Conservation (phyloP, 345 rosid species). For the Pugionium dolabratum region DNA sequence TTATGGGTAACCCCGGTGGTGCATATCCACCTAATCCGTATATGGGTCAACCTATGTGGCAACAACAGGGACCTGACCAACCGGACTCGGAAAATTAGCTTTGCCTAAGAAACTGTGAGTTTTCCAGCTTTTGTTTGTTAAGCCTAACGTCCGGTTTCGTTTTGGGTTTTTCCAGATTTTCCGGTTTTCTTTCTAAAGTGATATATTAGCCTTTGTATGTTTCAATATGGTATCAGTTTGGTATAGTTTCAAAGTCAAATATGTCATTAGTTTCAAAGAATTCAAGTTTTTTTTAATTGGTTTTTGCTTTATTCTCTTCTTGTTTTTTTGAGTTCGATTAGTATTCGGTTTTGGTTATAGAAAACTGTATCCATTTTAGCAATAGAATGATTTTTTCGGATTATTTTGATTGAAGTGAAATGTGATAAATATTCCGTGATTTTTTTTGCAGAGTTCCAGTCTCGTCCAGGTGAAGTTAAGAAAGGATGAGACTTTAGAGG, state of each 20-base stretch:
- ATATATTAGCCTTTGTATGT: too few species aligned
- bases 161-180: too few species aligned
- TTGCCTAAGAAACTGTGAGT: constrained; percentile 34
- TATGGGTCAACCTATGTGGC: constrained; percentile 77
- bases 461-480: constrained; percentile 17
- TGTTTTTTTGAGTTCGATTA: not conserved
- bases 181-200: too few species aligned
- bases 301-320: not conserved
- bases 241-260: too few species aligned
- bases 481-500: constrained; percentile 31
- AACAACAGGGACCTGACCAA: constrained; percentile 69
- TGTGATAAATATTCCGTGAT: not conserved
- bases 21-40: constrained; percentile 67
- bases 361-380: not conserved
- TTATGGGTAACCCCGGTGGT: constrained; percentile 82
- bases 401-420: not conserved
- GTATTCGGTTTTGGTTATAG: not conserved
- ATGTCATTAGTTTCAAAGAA: too few species aligned
- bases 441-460: constrained; percentile 30
- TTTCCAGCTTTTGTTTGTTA: not conserved
- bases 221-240: too few species aligned
- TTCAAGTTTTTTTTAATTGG: too few species aligned
- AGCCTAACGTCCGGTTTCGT: too few species aligned
- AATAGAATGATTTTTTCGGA: too few species aligned
- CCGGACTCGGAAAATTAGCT: constrained; percentile 55